These are phyloP conservation scores for Apiotrichum veenhuisii DNA, from an alignment of 1,284 basidiomycete species.

Conservation along the genomic window DNA sequence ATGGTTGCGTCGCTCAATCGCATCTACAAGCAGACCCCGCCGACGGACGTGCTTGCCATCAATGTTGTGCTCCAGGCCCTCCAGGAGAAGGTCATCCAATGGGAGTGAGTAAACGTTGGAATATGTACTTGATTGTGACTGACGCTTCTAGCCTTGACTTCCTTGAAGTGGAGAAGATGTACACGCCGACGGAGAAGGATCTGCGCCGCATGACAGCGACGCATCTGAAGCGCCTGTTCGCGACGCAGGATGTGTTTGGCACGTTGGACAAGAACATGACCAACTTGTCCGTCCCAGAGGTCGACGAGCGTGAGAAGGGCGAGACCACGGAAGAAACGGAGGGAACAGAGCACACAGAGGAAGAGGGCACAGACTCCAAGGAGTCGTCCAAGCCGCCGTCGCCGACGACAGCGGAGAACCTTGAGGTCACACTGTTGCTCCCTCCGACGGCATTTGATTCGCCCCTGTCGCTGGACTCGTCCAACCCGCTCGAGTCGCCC, in stretches of 20 bases:
- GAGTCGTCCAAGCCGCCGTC: conserved; percentile 8
- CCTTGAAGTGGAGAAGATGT: conserved; percentile 56
- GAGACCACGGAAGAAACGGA: too few species aligned
- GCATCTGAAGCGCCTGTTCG: conserved; percentile 54
- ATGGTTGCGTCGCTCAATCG: conserved; percentile 71
- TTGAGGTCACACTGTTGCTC: neutral
- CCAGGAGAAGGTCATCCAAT: conserved; percentile 93
- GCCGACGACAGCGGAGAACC: neutral
- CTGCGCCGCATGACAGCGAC: conserved; percentile 47
- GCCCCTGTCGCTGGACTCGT: conserved; percentile 3
- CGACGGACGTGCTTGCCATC: conserved; percentile 80
- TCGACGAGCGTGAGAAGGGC: conserved; percentile 59
- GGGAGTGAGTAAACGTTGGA: conserved; percentile 57
- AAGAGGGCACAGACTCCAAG: neutral
- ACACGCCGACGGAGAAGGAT: conserved; percentile 51
- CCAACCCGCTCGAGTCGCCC: neutral
- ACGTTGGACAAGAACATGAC: conserved; percentile 43
- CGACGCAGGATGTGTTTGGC: conserved; percentile 51
- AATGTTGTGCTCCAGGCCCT: conserved; percentile 81
- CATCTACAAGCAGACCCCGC: conserved; percentile 72
- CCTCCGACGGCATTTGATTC: conserved; percentile 4
- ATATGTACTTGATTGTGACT: too few species aligned
- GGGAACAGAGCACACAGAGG: too few species aligned
- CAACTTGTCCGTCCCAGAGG: conserved; percentile 66
- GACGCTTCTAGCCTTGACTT: conserved; percentile 44